Evolutionary conservation across 1,139 yeast species (phyloP), one percentile per base, ranked within the genome.

Genomic region (Eremothecium coryli): DNA sequence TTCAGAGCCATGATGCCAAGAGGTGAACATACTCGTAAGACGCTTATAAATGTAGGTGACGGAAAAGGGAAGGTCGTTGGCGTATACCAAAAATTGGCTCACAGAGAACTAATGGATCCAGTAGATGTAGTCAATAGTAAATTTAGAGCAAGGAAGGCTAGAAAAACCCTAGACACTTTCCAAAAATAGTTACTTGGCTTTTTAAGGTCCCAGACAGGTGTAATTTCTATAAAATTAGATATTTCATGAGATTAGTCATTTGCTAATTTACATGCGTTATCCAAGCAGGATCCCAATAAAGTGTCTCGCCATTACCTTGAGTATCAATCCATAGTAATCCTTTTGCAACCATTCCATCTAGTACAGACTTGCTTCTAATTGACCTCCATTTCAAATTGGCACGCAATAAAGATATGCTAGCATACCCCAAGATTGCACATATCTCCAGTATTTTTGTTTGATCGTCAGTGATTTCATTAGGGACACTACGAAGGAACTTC

Each of bases 261-360:
- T 26, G 11, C 5, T 29, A 4, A 13, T 8, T 20, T 7, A 7
- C 22, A 25, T 38, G 38, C 6, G 29, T 47, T 24, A 68, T 66
- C 71, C 72, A 68, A 8, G 72, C 60, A 22, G 78, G 71, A 24
- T 67, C 65, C 94, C 94, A 84, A 51, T 70, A 84, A 45, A 66
- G 70, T 18, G 58, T 56, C 43, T 75, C 85, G 1, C 60, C 61
- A 8, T 70, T 75, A 2, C 46, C 54, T 35, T 45, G 57, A 3
- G 58, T 56, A 51, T 86, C 97, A 1, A 85, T 64, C 97, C 97
- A 86, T 17, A 86, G 61, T 32, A 84, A 64, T 8, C 96, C 95
- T 33, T 70, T 71, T 51, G 80, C 67, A 3, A 85, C 79, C 84
- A 86, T 77, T 39, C 82, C 93, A 31, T 81, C 78, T 13, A 88